These are phyloP conservation scores for Penicillium tannophilum DNA, from an alignment of 495 filamentous ascomycete species.

Conservation along the genomic window DNA sequence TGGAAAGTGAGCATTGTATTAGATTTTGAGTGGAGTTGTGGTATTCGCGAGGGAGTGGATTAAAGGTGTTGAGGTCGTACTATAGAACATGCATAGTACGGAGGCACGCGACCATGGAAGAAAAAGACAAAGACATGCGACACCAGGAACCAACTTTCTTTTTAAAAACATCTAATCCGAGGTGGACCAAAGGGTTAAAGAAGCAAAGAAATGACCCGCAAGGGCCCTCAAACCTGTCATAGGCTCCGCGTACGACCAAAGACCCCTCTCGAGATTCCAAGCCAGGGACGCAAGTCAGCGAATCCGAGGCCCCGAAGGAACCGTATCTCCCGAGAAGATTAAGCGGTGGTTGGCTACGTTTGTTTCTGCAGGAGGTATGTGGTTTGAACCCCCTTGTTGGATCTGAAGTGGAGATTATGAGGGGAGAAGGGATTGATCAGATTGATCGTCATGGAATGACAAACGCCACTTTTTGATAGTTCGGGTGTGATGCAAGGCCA, in stretches of 20 bases:
- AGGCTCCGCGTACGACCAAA: slow-evolving; percentile 20
- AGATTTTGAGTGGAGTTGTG: neutral
- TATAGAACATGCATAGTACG: slow-evolving; percentile 1
- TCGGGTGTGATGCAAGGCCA: slow-evolving; percentile 26
- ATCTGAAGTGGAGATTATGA: slow-evolving; percentile 8
- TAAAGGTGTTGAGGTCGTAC: neutral
- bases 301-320: slow-evolving; percentile 1
- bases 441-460: slow-evolving; percentile 19
- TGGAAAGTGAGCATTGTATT: slow-evolving; percentile 3
- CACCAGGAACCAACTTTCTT: slow-evolving; percentile 3
- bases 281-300: neutral
- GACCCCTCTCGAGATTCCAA: slow-evolving; percentile 7
- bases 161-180: slow-evolving; percentile 6
- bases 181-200: slow-evolving; percentile 11
- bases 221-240: slow-evolving; percentile 11
- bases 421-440: slow-evolving; percentile 23
- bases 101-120: neutral
- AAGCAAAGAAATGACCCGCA: slow-evolving; percentile 13
- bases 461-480: slow-evolving; percentile 26
- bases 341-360: slow-evolving; percentile 17
- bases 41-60: neutral
- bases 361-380: slow-evolving; percentile 18
- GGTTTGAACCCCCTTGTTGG: slow-evolving; percentile 23
- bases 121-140: slow-evolving; percentile 2
- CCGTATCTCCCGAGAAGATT: neutral